Base-by-base conservation (phyloP, 2,329 filamentous ascomycete species). In the Karstenula rhodostoma region DNA sequence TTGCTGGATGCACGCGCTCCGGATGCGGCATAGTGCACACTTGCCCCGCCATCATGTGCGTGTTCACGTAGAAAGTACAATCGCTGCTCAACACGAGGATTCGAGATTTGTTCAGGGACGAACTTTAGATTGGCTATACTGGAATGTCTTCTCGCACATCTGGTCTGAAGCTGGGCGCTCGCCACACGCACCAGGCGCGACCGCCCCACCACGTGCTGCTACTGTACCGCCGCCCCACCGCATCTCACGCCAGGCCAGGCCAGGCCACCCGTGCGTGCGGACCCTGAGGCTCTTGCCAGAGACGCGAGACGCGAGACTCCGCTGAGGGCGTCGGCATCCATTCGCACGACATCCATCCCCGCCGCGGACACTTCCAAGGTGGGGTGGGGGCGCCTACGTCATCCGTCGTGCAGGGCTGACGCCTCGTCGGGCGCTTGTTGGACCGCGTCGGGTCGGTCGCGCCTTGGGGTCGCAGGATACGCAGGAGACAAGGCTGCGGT, bases 341-440 rank as follows among this genome's bases (percentile, higher is more conserved):
- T 19, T 17, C 23, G 43, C 23, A 23, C 43, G 19, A 46, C 43
- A 23, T 46, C 43, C n/a, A 9, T 23, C 19, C 44, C 17, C 17
- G 7, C 44, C 17, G 44, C 2, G 48, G 48, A 15, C 12, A 19
- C n/a, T 25, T 37, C 29, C 19, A 2, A 17, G 4, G 27, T 7
- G 27, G 22, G 13, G 29, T 23, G 29, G 44, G 53, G 42, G 27
- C 42, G 22, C 37, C n/a, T 56, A 59, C 49, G 53, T 60, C 58
- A 48, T 50, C 13, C n/a, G 22, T 40, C 35, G 43, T 44, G 22
- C 52, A 57, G 49, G 49, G 62, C 57, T 65, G 57, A 62, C 60
- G 22, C 25, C 1, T 19, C 13, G 27, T 59, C 59, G 62, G 59
- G 33, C 43, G 6, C 51, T 59, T 52, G 51, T 64, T 64, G 44